A percentile compares a stretch with the other conserved stretches of the same genome.
phyloP scores from a whole-genome alignment of 2,329 filamentous ascomycete genomes.

The Arthrobotrys entomopaga region DNA sequence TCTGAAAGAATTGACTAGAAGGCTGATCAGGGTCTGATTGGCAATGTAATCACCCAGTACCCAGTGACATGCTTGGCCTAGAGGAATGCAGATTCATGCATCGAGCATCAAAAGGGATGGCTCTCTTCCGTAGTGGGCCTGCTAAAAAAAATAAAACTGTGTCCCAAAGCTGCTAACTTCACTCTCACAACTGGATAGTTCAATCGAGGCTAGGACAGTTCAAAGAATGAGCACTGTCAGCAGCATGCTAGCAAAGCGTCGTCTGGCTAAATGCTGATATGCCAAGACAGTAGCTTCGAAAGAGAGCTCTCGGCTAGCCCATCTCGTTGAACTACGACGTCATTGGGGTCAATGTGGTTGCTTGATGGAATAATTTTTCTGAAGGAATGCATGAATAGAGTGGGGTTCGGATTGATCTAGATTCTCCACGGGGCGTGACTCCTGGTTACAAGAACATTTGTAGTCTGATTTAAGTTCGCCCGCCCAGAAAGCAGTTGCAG shows the following conservation, averaged over 20 bases:
- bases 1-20: constrained; percentile 20
- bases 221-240: neutral
- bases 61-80: constrained; percentile 18
- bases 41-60: constrained; percentile 37
- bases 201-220: too few species aligned
- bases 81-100: constrained; percentile 31
- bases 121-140: too few species aligned
- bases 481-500: constrained; percentile 48
- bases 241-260: constrained; percentile 35
- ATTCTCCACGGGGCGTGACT: constrained; percentile 47
- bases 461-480: constrained; percentile 55
- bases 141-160: neutral
- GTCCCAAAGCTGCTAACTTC: constrained; percentile 14
- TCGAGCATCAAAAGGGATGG: constrained; percentile 8
- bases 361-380: constrained; percentile 26
- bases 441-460: constrained; percentile 49
- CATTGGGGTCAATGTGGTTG: constrained; percentile 38
- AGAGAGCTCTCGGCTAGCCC: constrained; percentile 49
- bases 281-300: constrained; percentile 49
- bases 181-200: constrained; percentile 17
- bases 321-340: constrained; percentile 42
- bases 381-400: constrained; percentile 26
- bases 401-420: constrained; percentile 54
- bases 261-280: constrained; percentile 37
- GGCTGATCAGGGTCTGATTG: constrained; percentile 48